A percentile compares a stretch with the other conserved stretches of the same genome.
Evolutionary conservation across 202 grass and related monocot species (phyloP).

Genomic region (Digitaria exilis): DNA sequence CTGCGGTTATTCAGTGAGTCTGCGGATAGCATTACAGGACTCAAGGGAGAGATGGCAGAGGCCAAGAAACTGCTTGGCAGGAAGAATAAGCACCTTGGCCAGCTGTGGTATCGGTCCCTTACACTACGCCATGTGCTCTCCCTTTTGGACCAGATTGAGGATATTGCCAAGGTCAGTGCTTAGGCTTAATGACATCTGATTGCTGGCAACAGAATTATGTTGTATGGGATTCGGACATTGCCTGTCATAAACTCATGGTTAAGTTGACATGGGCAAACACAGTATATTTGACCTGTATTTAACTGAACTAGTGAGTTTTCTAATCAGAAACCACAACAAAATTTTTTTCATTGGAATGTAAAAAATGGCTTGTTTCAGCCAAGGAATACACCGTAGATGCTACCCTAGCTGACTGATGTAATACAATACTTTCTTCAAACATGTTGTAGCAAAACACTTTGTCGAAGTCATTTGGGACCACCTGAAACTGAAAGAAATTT

Average conservation of each 20-base stretch:
- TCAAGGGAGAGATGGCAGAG: constrained; percentile 90
- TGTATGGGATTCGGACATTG: background rate
- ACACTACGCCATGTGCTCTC: constrained; percentile 80
- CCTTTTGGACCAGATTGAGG: constrained; percentile 87
- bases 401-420: background rate
- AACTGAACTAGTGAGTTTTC: background rate
- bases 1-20: constrained; percentile 95
- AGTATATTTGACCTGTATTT: background rate
- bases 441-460: background rate
- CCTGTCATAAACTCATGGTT: background rate
- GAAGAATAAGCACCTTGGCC: constrained; percentile 82
- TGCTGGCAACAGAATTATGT: constrained; percentile 11
- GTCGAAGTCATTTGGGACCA: background rate
- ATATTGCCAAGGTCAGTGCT: constrained; percentile 83
- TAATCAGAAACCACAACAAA: background rate
- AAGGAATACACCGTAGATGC: background rate
- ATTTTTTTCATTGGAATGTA: background rate
- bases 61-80: constrained; percentile 82
- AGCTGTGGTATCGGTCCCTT: constrained; percentile 94
- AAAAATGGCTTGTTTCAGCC: background rate
- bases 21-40: constrained; percentile 79
- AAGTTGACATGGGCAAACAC: background rate
- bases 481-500: background rate
- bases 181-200: constrained; percentile 11
- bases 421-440: background rate